A percentile compares a stretch with the other conserved stretches of the same genome.
phyloP scores from a whole-genome alignment of 2,329 filamentous ascomycete genomes.

The Paecilomyces variotii region DNA sequence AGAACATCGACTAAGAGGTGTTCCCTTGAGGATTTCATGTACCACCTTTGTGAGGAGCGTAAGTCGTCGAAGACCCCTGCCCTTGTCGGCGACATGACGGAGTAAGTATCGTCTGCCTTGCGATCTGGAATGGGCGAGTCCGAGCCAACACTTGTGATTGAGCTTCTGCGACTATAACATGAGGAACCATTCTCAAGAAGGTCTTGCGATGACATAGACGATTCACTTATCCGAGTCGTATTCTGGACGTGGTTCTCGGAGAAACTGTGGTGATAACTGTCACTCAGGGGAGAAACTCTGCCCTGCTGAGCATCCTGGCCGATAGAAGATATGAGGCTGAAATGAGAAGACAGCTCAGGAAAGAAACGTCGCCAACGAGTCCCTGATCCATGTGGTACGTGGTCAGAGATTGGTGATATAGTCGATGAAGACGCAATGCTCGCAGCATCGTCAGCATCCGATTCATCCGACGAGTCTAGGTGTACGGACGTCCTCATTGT shows the following conservation, averaged over 20 bases:
- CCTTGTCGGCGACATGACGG: constrained; percentile 15
- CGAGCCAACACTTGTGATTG: constrained; percentile 25
- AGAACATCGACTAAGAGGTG: constrained; percentile 14
- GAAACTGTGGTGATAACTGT: neutral
- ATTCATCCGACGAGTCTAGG: neutral
- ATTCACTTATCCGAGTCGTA: constrained; percentile 8
- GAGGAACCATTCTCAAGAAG: constrained; percentile 24
- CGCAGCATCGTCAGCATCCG: neutral
- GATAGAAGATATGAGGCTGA: constrained; percentile 16
- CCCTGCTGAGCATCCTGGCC: constrained; percentile 4
- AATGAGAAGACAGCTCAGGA: constrained; percentile 21
- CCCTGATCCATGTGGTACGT: constrained; percentile 10
- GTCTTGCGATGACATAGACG: constrained; percentile 19
- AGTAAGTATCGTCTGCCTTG: constrained; percentile 12
- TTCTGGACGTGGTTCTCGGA: neutral
- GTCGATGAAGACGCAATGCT: constrained; percentile 1
- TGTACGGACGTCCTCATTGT: neutral
- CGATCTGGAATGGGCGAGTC: constrained; percentile 9
- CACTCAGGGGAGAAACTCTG: neutral
- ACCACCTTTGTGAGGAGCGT: neutral
- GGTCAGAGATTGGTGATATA: constrained; percentile 19
- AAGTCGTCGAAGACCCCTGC: constrained; percentile 28
- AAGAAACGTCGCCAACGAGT: constrained; percentile 20
- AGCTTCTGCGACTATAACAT: constrained; percentile 27
- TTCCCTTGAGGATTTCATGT: constrained; percentile 7